Evolutionary conservation across 2,329 filamentous ascomycete genomes (phyloP), one percentile per base, ranked within the genome.

Genomic region (Cordyceps tenuipes): DNA sequence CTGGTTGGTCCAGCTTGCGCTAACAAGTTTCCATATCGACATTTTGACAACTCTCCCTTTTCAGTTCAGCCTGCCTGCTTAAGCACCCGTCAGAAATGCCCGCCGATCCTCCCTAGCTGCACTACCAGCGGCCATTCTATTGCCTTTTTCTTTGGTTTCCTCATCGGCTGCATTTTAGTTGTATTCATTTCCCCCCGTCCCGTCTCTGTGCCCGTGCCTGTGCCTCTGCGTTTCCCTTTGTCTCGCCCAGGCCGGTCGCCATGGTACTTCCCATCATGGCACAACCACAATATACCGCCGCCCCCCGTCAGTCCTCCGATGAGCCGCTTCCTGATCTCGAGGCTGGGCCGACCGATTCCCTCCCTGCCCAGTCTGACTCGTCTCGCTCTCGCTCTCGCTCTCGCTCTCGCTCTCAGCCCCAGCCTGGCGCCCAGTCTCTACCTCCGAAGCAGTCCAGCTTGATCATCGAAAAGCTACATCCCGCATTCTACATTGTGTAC

Each of bases 401-500:
- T 2, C 23, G 4, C 2, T 4, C 23, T 3, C 23, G 4, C 3
- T 23, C 23, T 23, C 23, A 23, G 23, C 4, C 23, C 23, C 23
- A 23, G 23, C n/a, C n/a, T n/a, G n/a, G n/a, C n/a, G 23, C 23
- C 23, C 39, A 23, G 15, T 8, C 36, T 17, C 46, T 34, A 26
- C 7, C 47, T 12, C n/a, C 15, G 1, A 51, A 5, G 5, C 48
- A 47, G 7, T 3, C 7, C 5, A 36, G 9, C n/a, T 13, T 52
- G 5, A 8, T 43, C 17, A 13, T 21, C 12, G 36, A 51, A 13
- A 19, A 44, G 21, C 41, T 59, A 6, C 57, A 59, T 29, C 57
- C 57, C 5, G 57, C 57, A 52, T 59, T 59, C 1, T 59, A 47
- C 19, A 59, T 59, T 19, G 57, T 39, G 57, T 59, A 13, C 7